Evolutionary conservation across 2,329 filamentous ascomycete genomes (phyloP).

Genomic region (Penicillium fuscoglaucum): DNA sequence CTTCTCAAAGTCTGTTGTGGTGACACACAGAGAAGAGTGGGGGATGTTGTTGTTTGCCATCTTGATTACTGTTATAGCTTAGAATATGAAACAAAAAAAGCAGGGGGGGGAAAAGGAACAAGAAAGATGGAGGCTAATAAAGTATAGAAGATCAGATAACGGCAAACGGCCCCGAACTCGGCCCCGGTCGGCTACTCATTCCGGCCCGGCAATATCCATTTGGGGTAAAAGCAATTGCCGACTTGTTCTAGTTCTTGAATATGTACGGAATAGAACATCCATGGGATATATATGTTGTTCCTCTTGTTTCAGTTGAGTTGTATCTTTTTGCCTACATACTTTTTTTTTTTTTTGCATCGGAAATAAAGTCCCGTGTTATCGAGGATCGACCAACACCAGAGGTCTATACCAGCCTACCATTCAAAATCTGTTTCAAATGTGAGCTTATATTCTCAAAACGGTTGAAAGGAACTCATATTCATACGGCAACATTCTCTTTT

Average conservation of each 20-base stretch:
- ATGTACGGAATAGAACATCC: background rate
- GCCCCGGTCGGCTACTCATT: slow-evolving; percentile 1
- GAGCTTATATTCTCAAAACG: background rate
- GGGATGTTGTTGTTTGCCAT: slow-evolving; percentile 13
- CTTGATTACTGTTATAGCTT: background rate
- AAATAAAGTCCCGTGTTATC: background rate
- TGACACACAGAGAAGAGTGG: slow-evolving; percentile 13
- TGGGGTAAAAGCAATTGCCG: slow-evolving; percentile 3
- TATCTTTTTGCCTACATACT: background rate
- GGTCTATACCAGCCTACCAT: background rate
- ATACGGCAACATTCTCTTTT: slow-evolving; percentile 15
- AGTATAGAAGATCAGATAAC: slow-evolving; percentile 5
- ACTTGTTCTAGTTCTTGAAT: background rate
- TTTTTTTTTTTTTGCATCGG: background rate
- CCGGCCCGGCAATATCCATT: background rate
- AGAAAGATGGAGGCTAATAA: background rate
- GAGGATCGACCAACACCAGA: background rate
- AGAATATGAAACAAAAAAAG: background rate
- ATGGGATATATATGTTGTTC: no score
- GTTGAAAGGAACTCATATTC: background rate
- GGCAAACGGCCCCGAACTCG: slow-evolving; percentile 5
- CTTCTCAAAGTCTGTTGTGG: slow-evolving; percentile 15
- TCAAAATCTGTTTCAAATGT: background rate
- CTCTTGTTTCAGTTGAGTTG: background rate
- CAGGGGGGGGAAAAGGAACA: no score